Base-by-base conservation (phyloP, 345 rosid species). In the Limnanthes douglasii region DNA sequence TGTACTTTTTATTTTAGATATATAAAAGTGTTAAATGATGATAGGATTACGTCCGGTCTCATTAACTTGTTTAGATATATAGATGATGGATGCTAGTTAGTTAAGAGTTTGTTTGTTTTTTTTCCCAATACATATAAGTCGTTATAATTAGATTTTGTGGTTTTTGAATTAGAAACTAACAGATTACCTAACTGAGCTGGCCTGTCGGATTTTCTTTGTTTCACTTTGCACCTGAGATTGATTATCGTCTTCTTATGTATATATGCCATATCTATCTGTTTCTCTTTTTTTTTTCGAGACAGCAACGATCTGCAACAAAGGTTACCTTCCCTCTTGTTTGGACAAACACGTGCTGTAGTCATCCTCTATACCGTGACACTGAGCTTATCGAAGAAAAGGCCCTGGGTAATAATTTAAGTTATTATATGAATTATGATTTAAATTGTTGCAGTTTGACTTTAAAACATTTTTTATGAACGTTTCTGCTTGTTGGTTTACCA, bases 271-370 rank as follows among this genome's bases (percentile, higher is more conserved):
- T n/a, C n/a, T n/a, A n/a, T n/a, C n/a, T n/a, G n/a, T 31, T 0
- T 13, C 16, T 25, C 37, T 23, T 31, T 11, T 49, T 6, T 21
- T 31, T 32, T n/a, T 9, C 27, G 56, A 36, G 32, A 43, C 76
- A 90, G 98, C 96, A 85, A 90, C 75, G 98, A 32, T 90, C 98
- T 34, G 73, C 73, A 19, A 68, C 98, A 8, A 90, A 90, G 67
- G 98, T 90, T 39, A 90, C 98, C 5, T 90, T 90, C 54, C 98
- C 98, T 50, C 96, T 80, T 8, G 96, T 80, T 46, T 90, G 98
- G 98, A 90, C 98, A 29, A 90, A 90, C 79, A 75, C 94, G 34
- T 90, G 99, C 64, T 90, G 99, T 63, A 90, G 99, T 72, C 99
- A 90, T 51, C 99, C 96, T 49, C 64, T 90, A 23, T 73, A 70